Evolutionary conservation across 164 flowering plant genomes (phyloP).

Genomic region (Dillenia suffruticosa): DNA sequence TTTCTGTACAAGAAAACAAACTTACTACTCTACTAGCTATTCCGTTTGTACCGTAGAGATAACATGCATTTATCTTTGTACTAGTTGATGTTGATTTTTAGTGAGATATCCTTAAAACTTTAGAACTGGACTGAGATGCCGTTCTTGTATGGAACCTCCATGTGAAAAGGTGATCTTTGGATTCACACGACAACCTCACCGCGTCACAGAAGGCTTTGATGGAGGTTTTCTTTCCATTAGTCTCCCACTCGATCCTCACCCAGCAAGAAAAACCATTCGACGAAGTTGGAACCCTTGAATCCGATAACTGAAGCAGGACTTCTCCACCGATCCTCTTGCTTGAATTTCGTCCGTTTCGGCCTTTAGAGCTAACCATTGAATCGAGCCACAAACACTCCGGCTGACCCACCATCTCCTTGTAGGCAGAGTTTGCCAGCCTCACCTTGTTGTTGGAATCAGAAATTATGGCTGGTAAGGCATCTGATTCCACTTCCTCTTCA

Average conservation of each 20-base stretch:
- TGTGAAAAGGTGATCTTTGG: slow-evolving; percentile 64
- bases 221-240: slow-evolving; percentile 36
- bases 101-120: slow-evolving; percentile 3
- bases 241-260: slow-evolving; percentile 82
- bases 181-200: slow-evolving; percentile 43
- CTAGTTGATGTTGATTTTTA: too few species aligned
- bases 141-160: slow-evolving; percentile 71
- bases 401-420: slow-evolving; percentile 91
- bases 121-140: slow-evolving; percentile 20
- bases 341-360: slow-evolving; percentile 11
- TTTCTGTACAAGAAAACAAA: too few species aligned
- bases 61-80: too few species aligned
- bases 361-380: slow-evolving; percentile 23
- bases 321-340: slow-evolving; percentile 75
- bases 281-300: slow-evolving; percentile 21
- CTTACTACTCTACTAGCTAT: too few species aligned
- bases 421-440: slow-evolving; percentile 77
- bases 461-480: slow-evolving; percentile 60
- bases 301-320: slow-evolving; percentile 46
- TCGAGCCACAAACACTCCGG: slow-evolving; percentile 92
- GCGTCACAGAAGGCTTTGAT: slow-evolving; percentile 61
- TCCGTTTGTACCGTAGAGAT: too few species aligned
- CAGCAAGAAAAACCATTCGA: slow-evolving; percentile 61
- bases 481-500: slow-evolving; percentile 69
- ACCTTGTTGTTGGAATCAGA: slow-evolving; percentile 82